Conservation (phyloP, 495 filamentous ascomycete genomes). For the Xylaria castorea region DNA sequence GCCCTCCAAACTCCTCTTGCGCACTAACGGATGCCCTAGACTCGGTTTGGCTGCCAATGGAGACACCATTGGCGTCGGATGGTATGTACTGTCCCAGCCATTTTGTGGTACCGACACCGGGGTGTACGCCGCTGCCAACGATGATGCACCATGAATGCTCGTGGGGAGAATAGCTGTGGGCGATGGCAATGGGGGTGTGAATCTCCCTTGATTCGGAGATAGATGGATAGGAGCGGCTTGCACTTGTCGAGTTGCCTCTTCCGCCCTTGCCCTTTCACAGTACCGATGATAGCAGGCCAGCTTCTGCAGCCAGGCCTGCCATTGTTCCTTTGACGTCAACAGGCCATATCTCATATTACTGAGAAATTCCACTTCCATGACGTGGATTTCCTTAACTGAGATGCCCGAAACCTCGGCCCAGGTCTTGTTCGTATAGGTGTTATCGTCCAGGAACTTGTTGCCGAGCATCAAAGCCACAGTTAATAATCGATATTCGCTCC, state of each 20-base stretch:
- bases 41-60: constrained; percentile 60
- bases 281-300: constrained; percentile 80
- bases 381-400: constrained; percentile 91
- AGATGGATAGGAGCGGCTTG: constrained; percentile 46
- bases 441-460: constrained; percentile 99
- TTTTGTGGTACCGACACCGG: constrained; percentile 40
- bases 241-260: constrained; percentile 35
- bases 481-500: constrained; percentile 94
- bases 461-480: constrained; percentile 98
- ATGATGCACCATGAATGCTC: constrained; percentile 38
- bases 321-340: constrained; percentile 81
- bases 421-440: constrained; percentile 99
- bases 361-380: constrained; percentile 99
- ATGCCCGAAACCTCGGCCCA: constrained; percentile 99
- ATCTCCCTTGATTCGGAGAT: constrained; percentile 45
- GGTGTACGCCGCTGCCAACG: constrained; percentile 40
- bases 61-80: constrained; percentile 53
- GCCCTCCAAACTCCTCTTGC: constrained; percentile 79
- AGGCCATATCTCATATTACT: constrained; percentile 98
- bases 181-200: constrained; percentile 54
- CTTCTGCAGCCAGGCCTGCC: constrained; percentile 84
- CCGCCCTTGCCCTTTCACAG: constrained; percentile 67
- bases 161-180: constrained; percentile 51
- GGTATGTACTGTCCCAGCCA: constrained; percentile 47
- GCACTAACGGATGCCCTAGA: constrained; percentile 48